Evolutionary conservation across 2,329 filamentous ascomycete species (phyloP), one percentile per base, ranked within the genome.

Genomic region (Colletotrichum theobromicola): DNA sequence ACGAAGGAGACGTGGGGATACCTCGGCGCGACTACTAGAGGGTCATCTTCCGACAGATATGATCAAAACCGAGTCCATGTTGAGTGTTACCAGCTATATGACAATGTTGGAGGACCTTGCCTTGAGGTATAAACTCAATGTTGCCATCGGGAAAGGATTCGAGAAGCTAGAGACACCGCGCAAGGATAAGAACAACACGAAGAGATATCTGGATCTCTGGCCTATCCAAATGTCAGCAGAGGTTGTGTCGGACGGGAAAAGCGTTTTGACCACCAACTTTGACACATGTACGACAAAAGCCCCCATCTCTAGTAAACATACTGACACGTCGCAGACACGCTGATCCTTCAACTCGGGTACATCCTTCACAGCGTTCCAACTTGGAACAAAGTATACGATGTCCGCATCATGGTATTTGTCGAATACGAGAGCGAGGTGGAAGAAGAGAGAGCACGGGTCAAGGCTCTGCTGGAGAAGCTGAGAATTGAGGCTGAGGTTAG

Each of bases 211-310:
- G 75, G 95, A 98, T 79, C 85, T 98, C 6, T 98, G 95, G 95
- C 95, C 95, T 0, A 97, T 98, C 67, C 95, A 98, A 77, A 98
- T 98, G 94, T 96, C 95, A 7, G 95, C 95, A 2, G 94, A 96
- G 79, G 90, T 97, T 37, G 90, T 91, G 1, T 87, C 93, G 2
- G 92, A 93, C 76, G 89, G 88, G 2, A 90, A 91, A 80, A 92
- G 88, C 76, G 88, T 97, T 7, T 83, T 96, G 69, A 97, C 95
- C 1, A 97, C 94, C 0, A 98, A 98, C 77, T 97, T 98, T 81
- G 95, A 98, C 82, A 98, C 95, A 1, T 97, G 95, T 89, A 91
- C 84, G 90, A 83, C 15, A 10, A 21, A 9, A 15, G 3, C 2
- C 3, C 42, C 9, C 7, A 6, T 28, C 50, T 9, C 6, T 21